phyloP scores from a whole-genome alignment of 371 early-diverging fungal species.

The Mucor sp. region DNA sequence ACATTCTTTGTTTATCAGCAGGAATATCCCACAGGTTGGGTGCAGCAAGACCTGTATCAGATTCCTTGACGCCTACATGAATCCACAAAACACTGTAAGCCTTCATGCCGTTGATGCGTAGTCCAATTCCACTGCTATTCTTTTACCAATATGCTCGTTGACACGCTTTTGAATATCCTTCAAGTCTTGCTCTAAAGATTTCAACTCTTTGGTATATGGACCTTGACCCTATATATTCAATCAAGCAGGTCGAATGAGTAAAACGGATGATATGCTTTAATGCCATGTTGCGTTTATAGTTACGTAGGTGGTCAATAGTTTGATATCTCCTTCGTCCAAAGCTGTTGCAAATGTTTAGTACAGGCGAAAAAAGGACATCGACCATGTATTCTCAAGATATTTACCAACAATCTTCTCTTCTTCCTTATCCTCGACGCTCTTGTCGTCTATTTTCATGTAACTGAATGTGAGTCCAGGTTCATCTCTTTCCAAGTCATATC shows the following conservation, averaged over 20 bases:
- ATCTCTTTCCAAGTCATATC: not conserved
- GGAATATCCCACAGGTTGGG: slow-evolving; percentile 99
- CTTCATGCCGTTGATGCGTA: not conserved
- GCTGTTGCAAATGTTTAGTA: slow-evolving; percentile 40
- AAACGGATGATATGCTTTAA: not conserved
- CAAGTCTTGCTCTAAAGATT: slow-evolving; percentile 89
- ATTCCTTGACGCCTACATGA: slow-evolving; percentile 92
- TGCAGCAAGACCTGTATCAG: slow-evolving; percentile 99
- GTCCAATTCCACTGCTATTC: not conserved
- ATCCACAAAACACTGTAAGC: not conserved
- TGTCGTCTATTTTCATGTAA: slow-evolving; percentile 65
- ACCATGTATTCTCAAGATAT: not conserved
- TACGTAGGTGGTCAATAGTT: slow-evolving; percentile 91
- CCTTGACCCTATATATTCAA: slow-evolving; percentile 84
- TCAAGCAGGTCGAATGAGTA: not conserved
- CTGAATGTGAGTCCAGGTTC: not conserved
- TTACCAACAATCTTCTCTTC: slow-evolving; percentile 93
- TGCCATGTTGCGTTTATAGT: slow-evolving; percentile 12
- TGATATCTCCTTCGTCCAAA: slow-evolving; percentile 97
- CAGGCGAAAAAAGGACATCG: not conserved
- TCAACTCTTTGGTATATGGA: slow-evolving; percentile 93
- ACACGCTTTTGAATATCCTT: slow-evolving; percentile 96
- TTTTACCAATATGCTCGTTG: slow-evolving; percentile 92
- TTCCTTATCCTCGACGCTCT: slow-evolving; percentile 75
- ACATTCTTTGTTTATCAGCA: slow-evolving; percentile 97